Base-by-base conservation (phyloP, 2,329 filamentous ascomycete genomes). In the Ceratocystis colombiana region DNA sequence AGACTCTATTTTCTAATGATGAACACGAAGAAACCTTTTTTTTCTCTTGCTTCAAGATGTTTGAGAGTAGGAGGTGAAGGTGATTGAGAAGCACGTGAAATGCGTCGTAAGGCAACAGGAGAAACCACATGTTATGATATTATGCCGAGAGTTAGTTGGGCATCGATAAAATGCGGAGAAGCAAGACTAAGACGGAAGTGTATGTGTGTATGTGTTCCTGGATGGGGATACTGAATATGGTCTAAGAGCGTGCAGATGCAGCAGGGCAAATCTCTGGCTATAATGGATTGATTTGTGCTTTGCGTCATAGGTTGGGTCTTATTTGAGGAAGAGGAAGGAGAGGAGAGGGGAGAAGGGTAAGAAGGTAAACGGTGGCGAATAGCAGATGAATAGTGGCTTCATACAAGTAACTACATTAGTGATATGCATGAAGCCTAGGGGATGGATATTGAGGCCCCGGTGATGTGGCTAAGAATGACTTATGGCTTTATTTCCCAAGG, bases 1-100 rank as follows among this genome's bases (percentile, higher is more conserved):
- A 64, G 46, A 64, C 37, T 55, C 46, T 53, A 64, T 64, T 64
- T 41, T 64, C 63, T 59, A 64, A 64, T 64, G 63, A 64, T 64
- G 63, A 64, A 50, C 63, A 64, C 50, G 63, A 50, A 59, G 28
- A 59, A 62, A 53, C 48, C 17, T 50, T 63, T 63, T 63, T 63
- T 63, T 63, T 63, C 44, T 63, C 44, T 63, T 63, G 61, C 22
- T 48, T 63, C 37, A 62, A 45, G 15, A 17, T 28, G 44, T 48
- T 6, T 44, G 6, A 41, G 12, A 50, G 46, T 7, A 20, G 48
- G n/a, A 3, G n/a, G n/a, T 6, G n/a, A 17, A 8, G 22, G 48
- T 22, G n/a, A 22, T 41, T 53, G n/a, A 20, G 48, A n/a, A 22
- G 4, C 48, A 53, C 2, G 48, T 53, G 48, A 53, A 41, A 41